Evolutionary conservation across 2,329 filamentous ascomycete genomes (phyloP).

Genomic region (Didymella segeticola): DNA sequence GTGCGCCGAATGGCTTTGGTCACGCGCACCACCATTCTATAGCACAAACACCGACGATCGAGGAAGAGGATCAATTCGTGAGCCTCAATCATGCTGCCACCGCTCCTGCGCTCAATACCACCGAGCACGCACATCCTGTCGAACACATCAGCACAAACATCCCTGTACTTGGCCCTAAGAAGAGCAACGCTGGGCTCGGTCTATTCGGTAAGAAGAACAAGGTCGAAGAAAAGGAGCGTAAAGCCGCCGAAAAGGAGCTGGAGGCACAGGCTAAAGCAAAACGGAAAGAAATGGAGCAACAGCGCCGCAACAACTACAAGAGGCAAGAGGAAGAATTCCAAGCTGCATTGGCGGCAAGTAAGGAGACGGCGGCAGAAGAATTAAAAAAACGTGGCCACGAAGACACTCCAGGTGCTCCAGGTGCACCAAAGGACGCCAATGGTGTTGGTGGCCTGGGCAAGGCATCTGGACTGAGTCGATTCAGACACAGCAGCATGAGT

Average conservation of each 20-base stretch:
- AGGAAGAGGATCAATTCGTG: conserved; percentile 58
- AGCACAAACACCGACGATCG: conserved; percentile 51
- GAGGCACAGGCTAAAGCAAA: conserved; percentile 55
- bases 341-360: conserved; percentile 71
- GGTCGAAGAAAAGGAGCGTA: conserved; percentile 66
- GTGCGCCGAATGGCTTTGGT: conserved; percentile 40
- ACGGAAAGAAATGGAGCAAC: conserved; percentile 56
- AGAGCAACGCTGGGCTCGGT: conserved; percentile 40
- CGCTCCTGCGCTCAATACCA: conserved; percentile 56
- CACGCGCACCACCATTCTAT: conserved; percentile 42
- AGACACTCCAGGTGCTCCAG: background rate
- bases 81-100: conserved; percentile 72
- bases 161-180: conserved; percentile 44
- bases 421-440: conserved; percentile 36
- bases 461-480: conserved; percentile 63
- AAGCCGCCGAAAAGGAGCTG: conserved; percentile 64
- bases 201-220: conserved; percentile 66
- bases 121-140: conserved; percentile 36
- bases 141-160: conserved; percentile 44
- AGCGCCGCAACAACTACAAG: conserved; percentile 62
- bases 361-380: conserved; percentile 63
- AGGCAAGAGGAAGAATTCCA: conserved; percentile 69
- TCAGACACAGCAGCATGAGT: conserved; percentile 77
- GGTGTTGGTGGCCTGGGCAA: conserved; percentile 46
- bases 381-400: conserved; percentile 30